Conservation (phyloP, 2,329 filamentous ascomycete genomes). For the Pseudocercospora cruenta region DNA sequence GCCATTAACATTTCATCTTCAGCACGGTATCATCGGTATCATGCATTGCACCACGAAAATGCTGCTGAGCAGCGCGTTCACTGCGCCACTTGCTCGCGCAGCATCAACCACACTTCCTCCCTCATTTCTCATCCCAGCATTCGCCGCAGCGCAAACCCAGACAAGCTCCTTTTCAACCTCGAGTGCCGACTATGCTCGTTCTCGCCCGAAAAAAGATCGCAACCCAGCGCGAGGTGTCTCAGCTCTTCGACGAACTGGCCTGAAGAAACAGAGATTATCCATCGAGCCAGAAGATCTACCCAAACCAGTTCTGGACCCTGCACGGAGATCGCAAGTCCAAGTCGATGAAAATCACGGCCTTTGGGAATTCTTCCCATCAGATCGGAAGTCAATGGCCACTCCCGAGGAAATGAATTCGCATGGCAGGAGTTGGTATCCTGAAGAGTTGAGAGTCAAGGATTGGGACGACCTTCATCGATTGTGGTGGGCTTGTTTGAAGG, state of each 20-base stretch:
- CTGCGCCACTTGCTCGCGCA: slow-evolving; percentile 9
- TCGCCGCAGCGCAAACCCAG: slow-evolving; percentile 29
- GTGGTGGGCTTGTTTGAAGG: slow-evolving; percentile 93
- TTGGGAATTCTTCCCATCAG: slow-evolving; percentile 85
- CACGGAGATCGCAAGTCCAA: slow-evolving; percentile 59
- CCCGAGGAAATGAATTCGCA: slow-evolving; percentile 72
- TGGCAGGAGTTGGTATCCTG: slow-evolving; percentile 80
- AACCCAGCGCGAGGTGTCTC: slow-evolving; percentile 83
- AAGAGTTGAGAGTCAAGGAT: slow-evolving; percentile 84
- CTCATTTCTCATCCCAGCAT: slow-evolving; percentile 41
- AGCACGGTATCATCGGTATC: no score
- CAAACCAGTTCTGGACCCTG: slow-evolving; percentile 65
- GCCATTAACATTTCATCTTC: background rate
- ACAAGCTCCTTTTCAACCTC: slow-evolving; percentile 36
- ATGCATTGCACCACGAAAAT: slow-evolving; percentile 32
- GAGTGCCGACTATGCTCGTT: slow-evolving; percentile 27
- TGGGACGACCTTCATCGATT: slow-evolving; percentile 91
- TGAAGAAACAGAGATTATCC: slow-evolving; percentile 56
- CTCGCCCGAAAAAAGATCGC: slow-evolving; percentile 61
- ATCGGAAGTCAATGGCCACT: slow-evolving; percentile 68
- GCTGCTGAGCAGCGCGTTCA: slow-evolving; percentile 27
- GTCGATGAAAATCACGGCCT: slow-evolving; percentile 80
- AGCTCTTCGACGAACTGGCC: slow-evolving; percentile 75
- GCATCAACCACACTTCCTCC: slow-evolving; percentile 34
- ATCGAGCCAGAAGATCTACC: slow-evolving; percentile 75